These are phyloP conservation scores for Vicia faba DNA, from an alignment of 306 rosid genomes.

Conservation along the genomic window DNA sequence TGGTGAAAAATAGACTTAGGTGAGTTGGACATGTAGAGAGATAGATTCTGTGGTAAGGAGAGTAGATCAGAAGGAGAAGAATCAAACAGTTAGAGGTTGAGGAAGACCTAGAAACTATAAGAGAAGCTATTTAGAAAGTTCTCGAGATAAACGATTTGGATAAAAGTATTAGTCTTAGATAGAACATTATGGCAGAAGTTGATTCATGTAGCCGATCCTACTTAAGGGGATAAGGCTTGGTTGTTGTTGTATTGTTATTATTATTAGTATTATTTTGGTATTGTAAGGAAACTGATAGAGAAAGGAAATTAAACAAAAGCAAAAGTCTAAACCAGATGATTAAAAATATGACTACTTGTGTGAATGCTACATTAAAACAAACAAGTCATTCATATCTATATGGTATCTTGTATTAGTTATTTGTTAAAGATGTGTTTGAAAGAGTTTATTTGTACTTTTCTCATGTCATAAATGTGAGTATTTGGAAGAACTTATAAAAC, in stretches of 20 bases:
- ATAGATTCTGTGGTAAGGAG: too few relatives aligned
- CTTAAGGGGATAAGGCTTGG: too few relatives aligned
- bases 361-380: conserved; percentile 6
- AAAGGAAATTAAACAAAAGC: not conserved
- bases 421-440: not conserved
- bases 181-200: too few relatives aligned
- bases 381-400: conserved; percentile 3
- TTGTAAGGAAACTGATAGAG: conserved; percentile 21
- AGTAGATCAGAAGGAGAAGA: too few relatives aligned
- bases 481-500: not conserved
- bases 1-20: too few relatives aligned
- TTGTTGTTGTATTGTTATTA: not conserved
- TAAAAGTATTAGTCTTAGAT: too few relatives aligned
- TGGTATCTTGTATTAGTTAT: conserved; percentile 10
- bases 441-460: not conserved
- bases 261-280: not conserved
- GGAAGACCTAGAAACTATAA: too few relatives aligned
- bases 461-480: not conserved
- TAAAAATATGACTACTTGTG: not conserved
- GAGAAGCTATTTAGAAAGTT: too few relatives aligned
- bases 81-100: too few relatives aligned
- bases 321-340: not conserved
- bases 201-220: too few relatives aligned
- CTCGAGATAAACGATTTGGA: too few relatives aligned
- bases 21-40: too few relatives aligned